These are phyloP conservation scores for Paramarasmius palmivorus DNA, from an alignment of 1,284 basidiomycete genomes.

Conservation along the genomic window DNA sequence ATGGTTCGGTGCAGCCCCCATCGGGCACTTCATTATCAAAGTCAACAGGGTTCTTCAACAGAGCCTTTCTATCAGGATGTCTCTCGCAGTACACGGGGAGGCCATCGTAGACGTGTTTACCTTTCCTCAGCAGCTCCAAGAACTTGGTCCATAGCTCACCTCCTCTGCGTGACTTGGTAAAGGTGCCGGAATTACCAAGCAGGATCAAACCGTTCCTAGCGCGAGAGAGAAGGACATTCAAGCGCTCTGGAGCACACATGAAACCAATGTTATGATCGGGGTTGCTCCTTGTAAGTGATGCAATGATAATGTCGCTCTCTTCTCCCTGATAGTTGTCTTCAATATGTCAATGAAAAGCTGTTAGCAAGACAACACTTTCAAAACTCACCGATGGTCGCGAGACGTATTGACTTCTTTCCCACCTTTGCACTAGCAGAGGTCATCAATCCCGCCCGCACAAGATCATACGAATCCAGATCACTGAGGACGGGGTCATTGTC, in stretches of 20 bases:
- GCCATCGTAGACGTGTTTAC: conserved; percentile 54
- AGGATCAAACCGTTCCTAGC: conserved; percentile 62
- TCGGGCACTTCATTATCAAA: conserved; percentile 57
- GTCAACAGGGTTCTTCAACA: conserved; percentile 40
- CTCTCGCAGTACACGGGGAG: conserved; percentile 57
- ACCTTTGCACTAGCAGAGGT: conserved; percentile 35
- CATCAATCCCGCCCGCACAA: conserved; percentile 55
- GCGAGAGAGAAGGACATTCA: conserved; percentile 69
- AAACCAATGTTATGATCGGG: conserved; percentile 57
- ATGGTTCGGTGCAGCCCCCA: conserved; percentile 59
- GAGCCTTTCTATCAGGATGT: conserved; percentile 42
- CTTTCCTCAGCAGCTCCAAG: conserved; percentile 40
- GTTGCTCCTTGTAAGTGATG: conserved; percentile 63
- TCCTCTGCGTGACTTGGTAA: conserved; percentile 52
- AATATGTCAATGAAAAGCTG: conserved; percentile 8
- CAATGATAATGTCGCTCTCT: conserved; percentile 65
- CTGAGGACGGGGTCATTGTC: conserved; percentile 60
- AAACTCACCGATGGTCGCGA: conserved; percentile 60
- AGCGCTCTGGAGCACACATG: conserved; percentile 62
- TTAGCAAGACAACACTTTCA: background rate
- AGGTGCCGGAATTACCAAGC: conserved; percentile 63
- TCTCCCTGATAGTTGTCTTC: conserved; percentile 70
- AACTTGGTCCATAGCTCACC: conserved; percentile 49
- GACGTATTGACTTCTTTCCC: conserved; percentile 44
- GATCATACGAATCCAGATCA: conserved; percentile 60